phyloP scores from a whole-genome alignment of 768 basidiomycete genomes.

The Pleurotus pulmonarius region DNA sequence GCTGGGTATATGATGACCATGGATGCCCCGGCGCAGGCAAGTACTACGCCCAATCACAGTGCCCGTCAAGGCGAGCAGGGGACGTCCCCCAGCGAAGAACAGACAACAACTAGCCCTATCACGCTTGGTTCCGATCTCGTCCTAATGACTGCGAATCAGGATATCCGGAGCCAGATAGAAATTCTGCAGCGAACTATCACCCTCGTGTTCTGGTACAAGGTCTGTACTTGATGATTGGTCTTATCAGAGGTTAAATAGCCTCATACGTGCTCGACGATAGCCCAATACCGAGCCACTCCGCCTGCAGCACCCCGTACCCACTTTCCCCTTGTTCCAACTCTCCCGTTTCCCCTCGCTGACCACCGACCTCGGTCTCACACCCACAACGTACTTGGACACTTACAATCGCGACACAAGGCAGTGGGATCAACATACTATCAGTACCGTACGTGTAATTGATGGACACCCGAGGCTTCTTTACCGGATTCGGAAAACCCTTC shows the following conservation, averaged over 20 bases:
- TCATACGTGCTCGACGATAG: constrained; percentile 22
- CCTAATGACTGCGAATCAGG: constrained; percentile 6
- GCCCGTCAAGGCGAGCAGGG: background rate
- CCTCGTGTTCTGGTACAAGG: constrained; percentile 14
- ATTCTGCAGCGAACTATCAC: constrained; percentile 14
- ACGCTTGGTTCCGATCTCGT: constrained; percentile 4
- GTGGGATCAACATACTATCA: constrained; percentile 67
- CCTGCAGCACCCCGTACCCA: constrained; percentile 51
- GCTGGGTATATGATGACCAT: background rate
- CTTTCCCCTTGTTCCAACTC: constrained; percentile 65
- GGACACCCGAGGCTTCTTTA: constrained; percentile 62
- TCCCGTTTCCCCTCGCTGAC: constrained; percentile 49
- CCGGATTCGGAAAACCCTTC: constrained; percentile 53
- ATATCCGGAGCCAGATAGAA: constrained; percentile 11
- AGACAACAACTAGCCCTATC: background rate
- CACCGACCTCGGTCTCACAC: constrained; percentile 48
- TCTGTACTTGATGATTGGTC: background rate
- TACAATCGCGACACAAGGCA: constrained; percentile 50
- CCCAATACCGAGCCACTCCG: constrained; percentile 52
- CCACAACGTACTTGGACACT: constrained; percentile 56
- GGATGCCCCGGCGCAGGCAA: background rate
- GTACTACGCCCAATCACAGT: background rate
- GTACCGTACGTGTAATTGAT: constrained; percentile 54
- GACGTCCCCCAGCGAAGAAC: background rate
- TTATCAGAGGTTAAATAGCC: background rate